Conservation (phyloP, 306 rosid genomes). For the Mimosa pudica region DNA sequence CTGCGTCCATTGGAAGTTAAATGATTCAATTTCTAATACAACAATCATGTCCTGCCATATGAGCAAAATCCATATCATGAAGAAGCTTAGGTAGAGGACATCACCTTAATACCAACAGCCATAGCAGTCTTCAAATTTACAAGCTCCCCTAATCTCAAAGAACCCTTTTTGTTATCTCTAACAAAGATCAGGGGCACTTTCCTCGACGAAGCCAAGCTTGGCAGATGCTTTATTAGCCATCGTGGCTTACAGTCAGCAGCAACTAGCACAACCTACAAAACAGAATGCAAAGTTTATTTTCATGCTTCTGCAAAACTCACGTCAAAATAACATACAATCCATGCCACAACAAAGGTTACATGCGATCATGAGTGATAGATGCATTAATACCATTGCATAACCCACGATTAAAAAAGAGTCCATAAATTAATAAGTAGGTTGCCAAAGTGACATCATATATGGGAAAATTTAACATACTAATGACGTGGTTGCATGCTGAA, state of each 20-base stretch:
- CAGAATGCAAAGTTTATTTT: conserved; percentile 22
- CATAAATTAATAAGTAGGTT: neutral
- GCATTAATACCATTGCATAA: neutral
- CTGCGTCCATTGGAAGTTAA: conserved; percentile 41
- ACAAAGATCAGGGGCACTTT: conserved; percentile 64
- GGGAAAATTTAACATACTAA: neutral
- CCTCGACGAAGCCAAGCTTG: conserved; percentile 70
- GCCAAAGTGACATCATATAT: neutral
- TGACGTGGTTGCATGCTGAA: neutral
- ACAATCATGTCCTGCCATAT: neutral
- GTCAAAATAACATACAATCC: neutral
- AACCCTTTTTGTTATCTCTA: conserved; percentile 65
- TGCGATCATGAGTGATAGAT: neutral
- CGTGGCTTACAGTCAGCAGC: conserved; percentile 74
- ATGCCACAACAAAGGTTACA: neutral
- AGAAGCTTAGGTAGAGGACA: neutral
- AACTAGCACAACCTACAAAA: conserved; percentile 64
- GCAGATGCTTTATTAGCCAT: conserved; percentile 82
- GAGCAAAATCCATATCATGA: neutral
- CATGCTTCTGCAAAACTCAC: neutral
- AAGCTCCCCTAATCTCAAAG: conserved; percentile 76
- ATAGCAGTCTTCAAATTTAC: conserved; percentile 76
- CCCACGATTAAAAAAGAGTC: neutral
- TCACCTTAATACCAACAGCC: conserved; percentile 84
- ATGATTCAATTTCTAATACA: neutral